Percentiles rank a stretch among this genome's conserved stretches.
Conservation (phyloP, 768 basidiomycete genomes). For the Trametes sanguinea region DNA sequence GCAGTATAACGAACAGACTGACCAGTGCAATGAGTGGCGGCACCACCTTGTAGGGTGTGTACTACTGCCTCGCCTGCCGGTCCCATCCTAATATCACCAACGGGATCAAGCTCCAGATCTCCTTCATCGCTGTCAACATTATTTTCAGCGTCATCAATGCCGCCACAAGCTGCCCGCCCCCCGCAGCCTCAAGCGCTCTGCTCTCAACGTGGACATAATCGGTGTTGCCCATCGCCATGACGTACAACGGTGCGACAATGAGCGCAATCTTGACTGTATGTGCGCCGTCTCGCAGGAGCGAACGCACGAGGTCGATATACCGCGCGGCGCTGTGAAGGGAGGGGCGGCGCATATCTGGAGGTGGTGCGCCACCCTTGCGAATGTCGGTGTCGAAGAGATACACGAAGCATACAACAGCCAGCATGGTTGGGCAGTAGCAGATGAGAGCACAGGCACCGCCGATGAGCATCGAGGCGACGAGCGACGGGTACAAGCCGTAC, state of each 20-base stretch:
- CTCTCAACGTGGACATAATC: background rate
- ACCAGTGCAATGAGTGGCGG: background rate
- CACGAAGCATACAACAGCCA: conserved; percentile 15
- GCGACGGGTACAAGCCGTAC: conserved; percentile 14
- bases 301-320: background rate
- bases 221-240: conserved; percentile 4
- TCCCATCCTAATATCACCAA: conserved; percentile 13
- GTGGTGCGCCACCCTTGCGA: conserved; percentile 4
- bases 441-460: conserved; percentile 17
- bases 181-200: conserved; percentile 15
- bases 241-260: conserved; percentile 14
- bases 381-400: conserved; percentile 15
- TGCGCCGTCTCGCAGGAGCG: conserved; percentile 15
- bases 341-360: background rate
- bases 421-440: conserved; percentile 19
- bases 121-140: conserved; percentile 9
- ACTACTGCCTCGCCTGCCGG: conserved; percentile 3
- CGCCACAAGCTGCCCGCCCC: conserved; percentile 20
- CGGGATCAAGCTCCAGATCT: conserved; percentile 21
- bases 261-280: conserved; percentile 19
- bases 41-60: background rate
- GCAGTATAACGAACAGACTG: background rate
- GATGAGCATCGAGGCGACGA: conserved; percentile 19
- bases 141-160: conserved; percentile 17
- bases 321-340: background rate